Percentiles rank a stretch among this genome's conserved stretches.
These are phyloP conservation scores for Euphorbia schlechtendalii DNA, from an alignment of 441 rosid genomes.

Conservation along the genomic window DNA sequence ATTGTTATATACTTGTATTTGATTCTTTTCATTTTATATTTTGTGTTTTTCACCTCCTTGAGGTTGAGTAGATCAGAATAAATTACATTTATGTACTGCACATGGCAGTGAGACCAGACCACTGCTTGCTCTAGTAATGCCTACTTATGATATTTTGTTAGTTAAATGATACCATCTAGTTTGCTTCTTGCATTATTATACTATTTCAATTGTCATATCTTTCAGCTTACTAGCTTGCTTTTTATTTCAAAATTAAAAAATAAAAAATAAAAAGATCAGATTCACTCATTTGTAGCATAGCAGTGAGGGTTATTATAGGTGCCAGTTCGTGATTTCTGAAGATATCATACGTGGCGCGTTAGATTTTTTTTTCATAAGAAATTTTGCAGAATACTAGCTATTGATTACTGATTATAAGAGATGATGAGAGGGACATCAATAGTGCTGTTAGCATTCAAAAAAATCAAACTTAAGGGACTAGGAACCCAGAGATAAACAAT, in stretches of 20 bases:
- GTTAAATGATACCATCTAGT: background rate
- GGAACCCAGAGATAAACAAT: background rate
- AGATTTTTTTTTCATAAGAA: background rate
- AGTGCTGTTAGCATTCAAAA: background rate
- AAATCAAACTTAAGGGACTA: background rate
- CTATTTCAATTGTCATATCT: too few relatives aligned
- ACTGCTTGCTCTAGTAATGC: background rate
- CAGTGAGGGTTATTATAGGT: too few relatives aligned
- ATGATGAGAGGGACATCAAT: background rate
- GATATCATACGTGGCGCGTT: background rate
- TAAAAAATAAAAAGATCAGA: too few relatives aligned
- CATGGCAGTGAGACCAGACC: background rate
- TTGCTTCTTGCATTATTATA: background rate
- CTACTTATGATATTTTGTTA: background rate
- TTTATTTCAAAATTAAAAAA: too few relatives aligned
- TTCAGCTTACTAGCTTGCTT: too few relatives aligned
- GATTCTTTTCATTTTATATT: conserved; percentile 21
- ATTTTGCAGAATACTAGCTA: background rate
- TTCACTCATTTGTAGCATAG: too few relatives aligned
- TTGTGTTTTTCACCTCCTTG: too few relatives aligned
- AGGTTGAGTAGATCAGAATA: too few relatives aligned
- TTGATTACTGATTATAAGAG: background rate
- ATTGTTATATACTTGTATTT: conserved; percentile 27
- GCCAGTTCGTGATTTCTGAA: too few relatives aligned
- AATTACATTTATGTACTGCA: background rate